phyloP scores from a whole-genome alignment of 2,329 filamentous ascomycete species.

The Colletotrichum somersetense region DNA sequence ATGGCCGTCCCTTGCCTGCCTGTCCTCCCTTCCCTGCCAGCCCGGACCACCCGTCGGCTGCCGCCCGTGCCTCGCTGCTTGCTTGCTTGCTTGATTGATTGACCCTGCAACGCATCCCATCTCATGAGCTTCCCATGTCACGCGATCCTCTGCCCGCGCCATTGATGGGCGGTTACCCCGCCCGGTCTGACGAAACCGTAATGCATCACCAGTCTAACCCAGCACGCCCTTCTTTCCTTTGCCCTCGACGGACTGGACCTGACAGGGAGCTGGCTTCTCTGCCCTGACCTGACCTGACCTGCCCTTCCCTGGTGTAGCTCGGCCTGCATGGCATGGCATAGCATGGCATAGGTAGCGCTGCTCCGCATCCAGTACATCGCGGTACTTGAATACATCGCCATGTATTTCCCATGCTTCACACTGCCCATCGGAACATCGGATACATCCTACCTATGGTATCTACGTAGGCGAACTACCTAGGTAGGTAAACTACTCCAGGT shows the following conservation, averaged over 20 bases:
- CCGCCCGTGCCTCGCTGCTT: slow-evolving; percentile 23
- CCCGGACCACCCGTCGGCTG: slow-evolving; percentile 25
- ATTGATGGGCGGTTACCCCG: slow-evolving; percentile 41
- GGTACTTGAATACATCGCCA: slow-evolving; percentile 15
- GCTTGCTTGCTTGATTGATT: background rate
- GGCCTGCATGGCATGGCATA: background rate
- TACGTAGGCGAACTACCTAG: no score
- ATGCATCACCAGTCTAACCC: slow-evolving; percentile 31
- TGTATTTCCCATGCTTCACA: slow-evolving; percentile 1
- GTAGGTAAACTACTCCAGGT: no score
- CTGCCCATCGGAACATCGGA: background rate
- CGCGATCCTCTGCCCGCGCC: slow-evolving; percentile 40
- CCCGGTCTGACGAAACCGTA: slow-evolving; percentile 43
- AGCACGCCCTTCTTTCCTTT: background rate
- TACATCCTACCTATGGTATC: slow-evolving; percentile 1
- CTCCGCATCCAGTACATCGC: background rate
- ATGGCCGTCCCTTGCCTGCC: background rate
- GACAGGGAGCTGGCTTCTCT: slow-evolving; percentile 12
- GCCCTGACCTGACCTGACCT: background rate
- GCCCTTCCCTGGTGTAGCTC: background rate
- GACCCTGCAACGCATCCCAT: slow-evolving; percentile 9
- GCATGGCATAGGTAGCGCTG: background rate
- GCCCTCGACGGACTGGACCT: background rate
- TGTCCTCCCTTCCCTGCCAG: background rate
- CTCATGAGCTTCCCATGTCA: slow-evolving; percentile 35